Evolutionary conservation across 1,284 basidiomycete genomes (phyloP).

Genomic region (Ganoderma lucidum): DNA sequence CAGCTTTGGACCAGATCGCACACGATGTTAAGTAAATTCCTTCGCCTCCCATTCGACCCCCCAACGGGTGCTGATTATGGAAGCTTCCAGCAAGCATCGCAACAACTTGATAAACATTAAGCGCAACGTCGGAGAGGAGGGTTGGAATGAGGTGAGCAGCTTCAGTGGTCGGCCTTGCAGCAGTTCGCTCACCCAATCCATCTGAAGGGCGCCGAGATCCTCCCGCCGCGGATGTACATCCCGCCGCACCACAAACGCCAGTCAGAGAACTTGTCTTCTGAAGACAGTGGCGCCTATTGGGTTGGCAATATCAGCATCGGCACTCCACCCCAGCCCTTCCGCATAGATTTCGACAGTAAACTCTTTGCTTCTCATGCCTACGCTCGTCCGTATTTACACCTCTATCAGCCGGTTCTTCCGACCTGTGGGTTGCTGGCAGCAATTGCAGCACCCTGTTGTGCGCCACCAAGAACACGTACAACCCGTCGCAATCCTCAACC

Average conservation of each 20-base stretch:
- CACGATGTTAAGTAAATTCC: conserved; percentile 7
- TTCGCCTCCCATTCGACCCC: background rate
- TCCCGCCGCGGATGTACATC: conserved; percentile 16
- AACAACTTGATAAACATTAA: conserved; percentile 37
- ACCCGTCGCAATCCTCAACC: conserved; percentile 43
- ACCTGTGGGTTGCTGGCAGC: conserved; percentile 48
- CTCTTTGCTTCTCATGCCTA: background rate
- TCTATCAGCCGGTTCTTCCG: conserved; percentile 25
- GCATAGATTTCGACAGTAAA: conserved; percentile 37
- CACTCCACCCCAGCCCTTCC: conserved; percentile 38
- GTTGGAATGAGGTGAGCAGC: background rate
- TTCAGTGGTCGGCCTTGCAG: background rate
- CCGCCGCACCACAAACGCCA: conserved; percentile 30
- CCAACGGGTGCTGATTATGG: background rate
- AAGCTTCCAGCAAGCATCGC: conserved; percentile 35
- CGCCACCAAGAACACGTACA: conserved; percentile 44
- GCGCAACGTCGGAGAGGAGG: conserved; percentile 30
- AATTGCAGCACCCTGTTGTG: conserved; percentile 46
- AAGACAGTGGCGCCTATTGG: conserved; percentile 37
- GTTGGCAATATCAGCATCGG: conserved; percentile 42
- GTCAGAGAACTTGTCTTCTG: conserved; percentile 31
- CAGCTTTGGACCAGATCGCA: conserved; percentile 4
- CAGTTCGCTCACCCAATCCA: background rate
- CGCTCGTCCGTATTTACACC: background rate
- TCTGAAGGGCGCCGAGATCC: conserved; percentile 32